These are phyloP conservation scores for Paecilomyces dactylethromorphus DNA, from an alignment of 2,329 filamentous ascomycete genomes.

Conservation along the genomic window DNA sequence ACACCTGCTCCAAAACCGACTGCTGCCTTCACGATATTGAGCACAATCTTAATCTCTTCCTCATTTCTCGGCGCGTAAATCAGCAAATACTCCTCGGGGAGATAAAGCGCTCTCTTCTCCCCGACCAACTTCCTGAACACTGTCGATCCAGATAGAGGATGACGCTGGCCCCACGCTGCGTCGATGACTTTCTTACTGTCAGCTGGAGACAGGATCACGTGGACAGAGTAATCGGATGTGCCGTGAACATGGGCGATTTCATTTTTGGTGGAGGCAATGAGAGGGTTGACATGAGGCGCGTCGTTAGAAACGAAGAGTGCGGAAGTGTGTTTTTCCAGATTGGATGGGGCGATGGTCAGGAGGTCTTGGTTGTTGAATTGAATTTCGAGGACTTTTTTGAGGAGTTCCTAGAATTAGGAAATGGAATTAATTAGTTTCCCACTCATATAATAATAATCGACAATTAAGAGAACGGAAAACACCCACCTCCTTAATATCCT, in stretches of 20 bases:
- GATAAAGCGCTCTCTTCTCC: background rate
- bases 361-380: background rate
- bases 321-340: background rate
- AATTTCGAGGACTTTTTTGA: background rate
- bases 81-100: conserved; percentile 43
- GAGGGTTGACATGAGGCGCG: background rate
- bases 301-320: background rate
- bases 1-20: background rate
- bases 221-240: background rate
- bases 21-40: conserved; percentile 58
- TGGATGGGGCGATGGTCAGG: background rate
- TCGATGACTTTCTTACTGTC: conserved; percentile 55
- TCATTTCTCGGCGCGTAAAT: conserved; percentile 67
- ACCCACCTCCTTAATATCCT: background rate
- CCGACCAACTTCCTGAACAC: conserved; percentile 53
- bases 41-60: conserved; percentile 59
- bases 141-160: conserved; percentile 47
- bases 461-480: background rate
- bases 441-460: background rate
- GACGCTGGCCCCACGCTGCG: conserved; percentile 70
- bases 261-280: background rate
- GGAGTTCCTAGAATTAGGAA: background rate
- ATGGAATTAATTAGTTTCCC: background rate
- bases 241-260: background rate
- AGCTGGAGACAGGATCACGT: background rate